Percentiles rank a stretch among this genome's conserved stretches.
phyloP scores from a whole-genome alignment of 345 rosid genomes.

The Eucalyptus regnans region DNA sequence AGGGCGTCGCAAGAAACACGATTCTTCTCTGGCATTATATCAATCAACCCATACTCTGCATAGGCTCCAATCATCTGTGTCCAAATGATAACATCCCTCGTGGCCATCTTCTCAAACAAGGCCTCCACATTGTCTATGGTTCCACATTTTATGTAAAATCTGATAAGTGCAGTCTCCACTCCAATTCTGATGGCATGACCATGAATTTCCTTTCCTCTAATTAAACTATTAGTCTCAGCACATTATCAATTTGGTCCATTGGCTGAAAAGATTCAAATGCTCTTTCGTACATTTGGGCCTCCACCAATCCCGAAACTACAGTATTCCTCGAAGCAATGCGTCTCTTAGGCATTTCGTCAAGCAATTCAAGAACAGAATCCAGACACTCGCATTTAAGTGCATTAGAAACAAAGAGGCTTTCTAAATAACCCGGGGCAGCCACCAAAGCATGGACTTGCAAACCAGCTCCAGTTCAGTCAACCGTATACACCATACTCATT shows the following conservation, averaged over 20 bases:
- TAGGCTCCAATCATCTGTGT: too few relatives aligned
- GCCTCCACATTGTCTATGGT: too few relatives aligned
- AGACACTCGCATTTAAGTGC: neutral
- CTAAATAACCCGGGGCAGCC: conserved; percentile 17
- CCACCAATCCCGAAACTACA: conserved; percentile 45
- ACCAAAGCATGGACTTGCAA: conserved; percentile 35
- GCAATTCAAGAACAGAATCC: conserved; percentile 26
- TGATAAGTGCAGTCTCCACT: conserved; percentile 35
- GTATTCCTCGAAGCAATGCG: conserved; percentile 65
- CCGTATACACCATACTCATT: conserved; percentile 36
- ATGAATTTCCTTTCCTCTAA: conserved; percentile 54
- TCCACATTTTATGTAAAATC: conserved; percentile 46
- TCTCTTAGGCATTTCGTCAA: conserved; percentile 55
- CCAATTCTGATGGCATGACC: conserved; percentile 47
- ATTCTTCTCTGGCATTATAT: too few relatives aligned
- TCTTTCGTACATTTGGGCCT: conserved; percentile 1
- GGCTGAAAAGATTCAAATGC: conserved; percentile 37
- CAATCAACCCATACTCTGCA: too few relatives aligned
- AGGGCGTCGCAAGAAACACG: too few relatives aligned
- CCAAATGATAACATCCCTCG: too few relatives aligned
- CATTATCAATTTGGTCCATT: conserved; percentile 1
- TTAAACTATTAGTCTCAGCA: conserved; percentile 11
- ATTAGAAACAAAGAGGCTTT: conserved; percentile 28
- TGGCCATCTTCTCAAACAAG: too few relatives aligned
- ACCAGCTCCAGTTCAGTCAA: conserved; percentile 28